Evolutionary conservation across 129 eudicot genomes (phyloP), one percentile per base, ranked within the genome.

Genomic region (Helianthus tuberosus): DNA sequence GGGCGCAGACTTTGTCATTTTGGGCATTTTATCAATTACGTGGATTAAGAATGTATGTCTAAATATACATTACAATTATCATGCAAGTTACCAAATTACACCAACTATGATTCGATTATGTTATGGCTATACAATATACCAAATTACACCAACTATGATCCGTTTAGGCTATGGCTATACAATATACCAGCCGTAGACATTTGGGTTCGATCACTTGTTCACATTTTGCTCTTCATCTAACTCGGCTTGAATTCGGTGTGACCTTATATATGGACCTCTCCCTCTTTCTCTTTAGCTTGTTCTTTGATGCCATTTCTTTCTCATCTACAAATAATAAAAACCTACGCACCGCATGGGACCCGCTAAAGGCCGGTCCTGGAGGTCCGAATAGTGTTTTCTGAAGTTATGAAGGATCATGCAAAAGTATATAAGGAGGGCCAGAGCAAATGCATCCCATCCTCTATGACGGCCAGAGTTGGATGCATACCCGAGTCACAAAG

Each of bases 251-350:
- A 69, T 78, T 71, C 79, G 77, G 35, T 81, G 70, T 59, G 86
- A 85, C 64, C 77, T 41, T 41, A 41, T 41, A 69, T 20, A 68
- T 7, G 44, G 79, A 66, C 46, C 72, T 85, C 66, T 69, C 63
- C 47, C 76, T 78, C 79, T 89, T 92, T 81, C 96, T 82, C 73
- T 92, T 92, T 65, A 82, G 55, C 78, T 70, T 89, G 44, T 68
- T 69, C 79, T 68, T 75, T 0, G 85, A 55, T 20, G 77, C 74
- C 62, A 83, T 88, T 79, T 83, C 88, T 81, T 87, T 93, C 80
- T 82, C 87, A 36, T 93, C 92, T 12, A 71, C 89, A 77, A 85
- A 93, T 5, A 96, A 84, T 57, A 93, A 80, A 78, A 93, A 93
- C 25, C 80, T 82, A 14, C 82, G 74, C 52, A 71, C 68, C 5